Evolutionary conservation across 2,329 filamentous ascomycete species (phyloP), one percentile per base, ranked within the genome.

Genomic region (Pseudopyricularia javanii): DNA sequence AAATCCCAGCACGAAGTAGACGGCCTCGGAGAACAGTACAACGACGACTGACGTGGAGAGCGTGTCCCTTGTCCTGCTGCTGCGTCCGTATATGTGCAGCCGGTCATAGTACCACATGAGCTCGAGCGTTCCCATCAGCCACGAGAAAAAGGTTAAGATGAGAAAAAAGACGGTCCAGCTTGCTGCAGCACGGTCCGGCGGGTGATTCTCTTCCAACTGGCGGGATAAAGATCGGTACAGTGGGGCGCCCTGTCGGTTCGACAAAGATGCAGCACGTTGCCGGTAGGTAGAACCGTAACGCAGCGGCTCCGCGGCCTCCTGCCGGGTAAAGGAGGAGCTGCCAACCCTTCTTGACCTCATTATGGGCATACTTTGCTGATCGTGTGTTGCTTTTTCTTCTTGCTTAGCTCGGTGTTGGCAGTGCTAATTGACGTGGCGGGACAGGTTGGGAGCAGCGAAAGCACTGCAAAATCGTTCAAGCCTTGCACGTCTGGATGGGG

Each of bases 1-100:
- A 8, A 52, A 52, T 9, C 50, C 50, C 15, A 52, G 35, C 35
- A 45, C 35, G 14, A 52, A 52, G 15, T 40, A 52, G 24, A 52
- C 35, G n/a, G 37, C 50, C 40, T 52, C 50, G 20, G 35, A 40
- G 22, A 52, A 30, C 9, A 47, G 24, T 5, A 37, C 34, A 7
- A 22, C 35, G 5, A 28, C 7, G 15, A 51, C 34, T 14, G 34
- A 51, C 49, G 26, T 35, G 6, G 24, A 26, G 7, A 9, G 20
- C 49, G 24, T 40, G 22, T 20, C 34, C 32, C 34, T 7, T 30
- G 49, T 28, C 33, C 49, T 43, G 49, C 24, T 30, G 24, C 24
- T n/a, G 47, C 14, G 4, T n/a, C 17, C 47, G 24, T 33, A 1
- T 6, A 24, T 49, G 26, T 51, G 49, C 2, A 26, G 49, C 14